Conservation (phyloP, 2,329 filamentous ascomycete species). For the Celoporthe dispersa region DNA sequence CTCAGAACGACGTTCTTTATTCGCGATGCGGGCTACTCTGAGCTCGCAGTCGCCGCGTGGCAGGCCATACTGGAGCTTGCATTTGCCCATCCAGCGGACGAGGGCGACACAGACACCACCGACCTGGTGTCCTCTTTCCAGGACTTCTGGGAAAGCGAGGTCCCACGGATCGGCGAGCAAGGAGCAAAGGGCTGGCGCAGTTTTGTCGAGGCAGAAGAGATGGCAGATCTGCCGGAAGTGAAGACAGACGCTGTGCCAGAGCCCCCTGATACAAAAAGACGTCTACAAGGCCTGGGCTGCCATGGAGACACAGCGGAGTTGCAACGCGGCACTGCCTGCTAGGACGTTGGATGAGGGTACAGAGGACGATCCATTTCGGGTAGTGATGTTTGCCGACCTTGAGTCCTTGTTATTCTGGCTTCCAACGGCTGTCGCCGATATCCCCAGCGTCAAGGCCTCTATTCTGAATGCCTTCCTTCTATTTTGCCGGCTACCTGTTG, state of each 20-base stretch:
- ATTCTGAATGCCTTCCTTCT: slow-evolving; percentile 55
- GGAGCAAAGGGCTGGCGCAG: slow-evolving; percentile 71
- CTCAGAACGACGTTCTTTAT: slow-evolving; percentile 76
- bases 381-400: slow-evolving; percentile 81
- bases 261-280: slow-evolving; percentile 44
- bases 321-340: slow-evolving; percentile 64
- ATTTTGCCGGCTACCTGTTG: slow-evolving; percentile 68
- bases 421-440: slow-evolving; percentile 46
- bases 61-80: slow-evolving; percentile 78
- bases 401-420: slow-evolving; percentile 62
- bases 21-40: slow-evolving; percentile 76
- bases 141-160: slow-evolving; percentile 87
- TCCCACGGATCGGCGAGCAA: slow-evolving; percentile 75
- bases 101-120: slow-evolving; percentile 5
- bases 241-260: slow-evolving; percentile 33
- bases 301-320: slow-evolving; percentile 56
- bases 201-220: slow-evolving; percentile 46
- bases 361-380: slow-evolving; percentile 81
- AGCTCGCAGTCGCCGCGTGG: slow-evolving; percentile 80
- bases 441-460: neutral
- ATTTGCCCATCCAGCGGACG: slow-evolving; percentile 58
- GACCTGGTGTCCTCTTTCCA: slow-evolving; percentile 54
- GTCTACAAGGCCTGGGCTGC: slow-evolving; percentile 56
- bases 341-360: slow-evolving; percentile 74
- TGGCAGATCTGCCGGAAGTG: slow-evolving; percentile 48